phyloP scores from a whole-genome alignment of 73 alveolate species.

The Paramecium primaurelia region DNA sequence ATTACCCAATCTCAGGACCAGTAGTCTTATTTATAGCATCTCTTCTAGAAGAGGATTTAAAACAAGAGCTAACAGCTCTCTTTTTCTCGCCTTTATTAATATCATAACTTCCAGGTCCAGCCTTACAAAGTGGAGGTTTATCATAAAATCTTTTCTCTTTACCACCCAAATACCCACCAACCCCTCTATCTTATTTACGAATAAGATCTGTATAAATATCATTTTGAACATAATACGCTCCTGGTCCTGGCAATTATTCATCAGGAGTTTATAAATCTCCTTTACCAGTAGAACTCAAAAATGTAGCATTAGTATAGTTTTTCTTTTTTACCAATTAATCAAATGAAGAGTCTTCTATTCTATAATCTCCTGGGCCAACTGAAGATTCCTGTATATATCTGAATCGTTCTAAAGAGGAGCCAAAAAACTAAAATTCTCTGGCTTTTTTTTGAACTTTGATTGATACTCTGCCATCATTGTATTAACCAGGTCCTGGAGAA shows the following conservation, averaged over 20 bases:
- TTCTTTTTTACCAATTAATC: background rate
- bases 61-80: slow-evolving; percentile 16
- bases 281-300: background rate
- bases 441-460: background rate
- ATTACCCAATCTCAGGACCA: background rate
- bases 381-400: background rate
- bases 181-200: background rate
- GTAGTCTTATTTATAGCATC: background rate
- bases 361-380: background rate
- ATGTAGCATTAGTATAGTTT: slow-evolving; percentile 36
- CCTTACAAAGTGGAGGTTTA: background rate
- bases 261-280: background rate
- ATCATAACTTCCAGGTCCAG: slow-evolving; percentile 40
- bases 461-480: background rate
- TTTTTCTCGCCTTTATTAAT: background rate
- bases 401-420: slow-evolving; percentile 7
- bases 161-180: background rate
- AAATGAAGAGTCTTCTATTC: background rate
- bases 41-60: background rate
- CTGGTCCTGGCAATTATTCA: slow-evolving; percentile 16
- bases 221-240: background rate
- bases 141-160: slow-evolving; percentile 9
- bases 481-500: slow-evolving; percentile 18
- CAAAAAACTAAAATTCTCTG: background rate
- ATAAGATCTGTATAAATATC: background rate